Evolutionary conservation across 2,329 filamentous ascomycete species (phyloP).

Genomic region (Neonectria punicea): DNA sequence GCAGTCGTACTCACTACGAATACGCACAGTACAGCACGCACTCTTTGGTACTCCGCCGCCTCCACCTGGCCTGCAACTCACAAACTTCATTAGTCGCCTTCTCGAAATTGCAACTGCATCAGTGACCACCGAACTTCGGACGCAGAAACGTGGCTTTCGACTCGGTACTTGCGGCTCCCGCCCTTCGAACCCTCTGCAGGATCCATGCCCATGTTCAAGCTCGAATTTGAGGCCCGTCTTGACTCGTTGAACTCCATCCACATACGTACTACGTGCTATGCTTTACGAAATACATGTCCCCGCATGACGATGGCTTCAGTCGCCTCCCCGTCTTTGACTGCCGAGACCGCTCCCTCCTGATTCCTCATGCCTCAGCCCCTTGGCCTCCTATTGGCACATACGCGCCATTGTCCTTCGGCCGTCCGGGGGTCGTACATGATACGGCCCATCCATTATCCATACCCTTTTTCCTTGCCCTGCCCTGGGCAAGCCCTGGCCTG

Average conservation of each 20-base stretch:
- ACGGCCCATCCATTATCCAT: too few species aligned
- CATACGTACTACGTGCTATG: neutral
- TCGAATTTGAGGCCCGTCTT: neutral
- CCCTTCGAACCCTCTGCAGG: conserved; percentile 2
- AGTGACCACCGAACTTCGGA: conserved; percentile 13
- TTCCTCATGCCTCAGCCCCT: neutral
- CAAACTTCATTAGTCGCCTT: conserved; percentile 17
- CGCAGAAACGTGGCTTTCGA: conserved; percentile 4
- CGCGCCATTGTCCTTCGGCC: conserved; percentile 15
- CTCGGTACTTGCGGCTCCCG: conserved; percentile 3
- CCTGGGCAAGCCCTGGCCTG: conserved; percentile 17
- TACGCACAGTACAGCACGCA: conserved; percentile 7
- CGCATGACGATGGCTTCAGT: conserved; percentile 6
- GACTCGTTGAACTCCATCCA: neutral
- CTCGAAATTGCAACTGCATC: conserved; percentile 23
- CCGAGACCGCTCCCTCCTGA: conserved; percentile 26
- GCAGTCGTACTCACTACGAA: neutral
- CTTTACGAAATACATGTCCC: neutral
- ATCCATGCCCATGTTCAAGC: conserved; percentile 4
- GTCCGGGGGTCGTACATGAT: conserved; percentile 2
- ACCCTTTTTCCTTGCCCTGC: neutral
- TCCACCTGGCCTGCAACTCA: conserved; percentile 20
- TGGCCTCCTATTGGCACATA: conserved; percentile 1
- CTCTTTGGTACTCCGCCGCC: neutral
- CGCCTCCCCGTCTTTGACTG: conserved; percentile 9